These are phyloP conservation scores for Arabidopsis lyrata DNA, from an alignment of 441 rosid species.

Conservation along the genomic window DNA sequence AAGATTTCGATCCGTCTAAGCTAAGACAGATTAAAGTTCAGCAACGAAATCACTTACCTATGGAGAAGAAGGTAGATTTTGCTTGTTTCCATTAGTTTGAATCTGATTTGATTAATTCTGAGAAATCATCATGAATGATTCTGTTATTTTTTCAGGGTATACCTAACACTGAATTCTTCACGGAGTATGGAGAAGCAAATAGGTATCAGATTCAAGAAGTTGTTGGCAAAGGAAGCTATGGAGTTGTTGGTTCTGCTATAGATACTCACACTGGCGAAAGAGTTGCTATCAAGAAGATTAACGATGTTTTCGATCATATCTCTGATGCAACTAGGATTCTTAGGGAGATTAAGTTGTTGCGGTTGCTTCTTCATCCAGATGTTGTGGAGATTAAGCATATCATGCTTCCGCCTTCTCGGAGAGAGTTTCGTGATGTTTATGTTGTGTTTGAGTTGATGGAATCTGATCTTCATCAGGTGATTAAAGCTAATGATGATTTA, in stretches of 20 bases:
- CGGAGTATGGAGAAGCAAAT: constrained; percentile 96
- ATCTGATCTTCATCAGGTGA: constrained; percentile 97
- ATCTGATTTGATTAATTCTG: constrained; percentile 1
- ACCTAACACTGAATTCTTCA: constrained; percentile 80
- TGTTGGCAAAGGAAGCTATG: constrained; percentile 95
- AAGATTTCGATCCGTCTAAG: constrained; percentile 58
- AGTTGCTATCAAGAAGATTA: constrained; percentile 96
- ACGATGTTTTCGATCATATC: constrained; percentile 94
- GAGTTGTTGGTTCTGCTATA: constrained; percentile 90
- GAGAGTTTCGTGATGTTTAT: constrained; percentile 92
- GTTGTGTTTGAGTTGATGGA: constrained; percentile 97
- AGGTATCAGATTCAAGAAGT: constrained; percentile 90
- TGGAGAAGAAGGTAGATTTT: constrained; percentile 79
- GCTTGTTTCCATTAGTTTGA: neutral
- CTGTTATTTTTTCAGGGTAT: constrained; percentile 51
- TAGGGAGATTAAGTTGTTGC: constrained; percentile 89
- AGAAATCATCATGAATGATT: neutral
- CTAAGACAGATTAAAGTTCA: constrained; percentile 66
- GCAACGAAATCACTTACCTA: constrained; percentile 55
- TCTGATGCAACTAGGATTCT: constrained; percentile 96
- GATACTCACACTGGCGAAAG: constrained; percentile 84
- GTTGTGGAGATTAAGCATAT: constrained; percentile 92
- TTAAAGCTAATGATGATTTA: constrained; percentile 93
- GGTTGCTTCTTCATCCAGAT: constrained; percentile 91
- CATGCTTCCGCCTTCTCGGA: constrained; percentile 92